A percentile compares a stretch with the other conserved stretches of the same genome.
Evolutionary conservation across 768 basidiomycete species (phyloP).

Genomic region (Grammothele lineata): DNA sequence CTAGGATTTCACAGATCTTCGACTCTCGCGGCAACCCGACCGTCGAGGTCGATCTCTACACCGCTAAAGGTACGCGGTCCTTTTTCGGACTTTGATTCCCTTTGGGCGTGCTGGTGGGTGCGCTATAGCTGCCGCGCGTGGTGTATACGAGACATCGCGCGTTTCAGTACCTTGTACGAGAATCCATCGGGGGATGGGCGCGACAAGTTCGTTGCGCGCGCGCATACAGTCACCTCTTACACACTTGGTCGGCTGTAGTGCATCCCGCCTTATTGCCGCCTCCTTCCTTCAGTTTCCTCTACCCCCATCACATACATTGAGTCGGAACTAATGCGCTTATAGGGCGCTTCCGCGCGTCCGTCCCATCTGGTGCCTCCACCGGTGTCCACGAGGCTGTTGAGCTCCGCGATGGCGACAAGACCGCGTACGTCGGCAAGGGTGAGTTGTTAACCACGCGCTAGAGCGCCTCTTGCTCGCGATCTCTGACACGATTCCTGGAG

Average conservation of each 20-base stretch:
- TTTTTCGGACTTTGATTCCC: slow-evolving; percentile 6
- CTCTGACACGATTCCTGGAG: slow-evolving; percentile 34
- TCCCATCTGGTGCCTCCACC: slow-evolving; percentile 98
- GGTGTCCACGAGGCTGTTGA: slow-evolving; percentile 98
- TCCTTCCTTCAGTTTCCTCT: not conserved
- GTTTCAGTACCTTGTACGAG: not conserved
- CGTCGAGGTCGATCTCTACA: slow-evolving; percentile 90
- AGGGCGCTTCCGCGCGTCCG: slow-evolving; percentile 93
- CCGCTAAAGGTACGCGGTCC: slow-evolving; percentile 65
- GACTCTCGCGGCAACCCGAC: slow-evolving; percentile 99
- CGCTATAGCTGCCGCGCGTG: not conserved
- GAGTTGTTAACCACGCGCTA: no score
- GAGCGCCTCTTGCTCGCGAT: not conserved
- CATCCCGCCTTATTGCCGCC: not conserved
- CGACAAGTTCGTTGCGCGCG: not conserved
- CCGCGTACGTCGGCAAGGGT: slow-evolving; percentile 95
- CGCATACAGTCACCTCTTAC: not conserved
- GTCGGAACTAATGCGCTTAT: slow-evolving; percentile 17
- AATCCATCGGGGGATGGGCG: not conserved
- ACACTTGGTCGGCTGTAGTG: not conserved
- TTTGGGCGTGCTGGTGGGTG: not conserved
- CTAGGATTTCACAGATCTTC: slow-evolving; percentile 78
- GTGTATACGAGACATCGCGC: no score
- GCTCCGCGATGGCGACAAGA: slow-evolving; percentile 95
- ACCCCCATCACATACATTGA: not conserved